Evolutionary conservation across 2,329 filamentous ascomycete genomes (phyloP), one percentile per base, ranked within the genome.

Genomic region (Parascedosporium putredinis): DNA sequence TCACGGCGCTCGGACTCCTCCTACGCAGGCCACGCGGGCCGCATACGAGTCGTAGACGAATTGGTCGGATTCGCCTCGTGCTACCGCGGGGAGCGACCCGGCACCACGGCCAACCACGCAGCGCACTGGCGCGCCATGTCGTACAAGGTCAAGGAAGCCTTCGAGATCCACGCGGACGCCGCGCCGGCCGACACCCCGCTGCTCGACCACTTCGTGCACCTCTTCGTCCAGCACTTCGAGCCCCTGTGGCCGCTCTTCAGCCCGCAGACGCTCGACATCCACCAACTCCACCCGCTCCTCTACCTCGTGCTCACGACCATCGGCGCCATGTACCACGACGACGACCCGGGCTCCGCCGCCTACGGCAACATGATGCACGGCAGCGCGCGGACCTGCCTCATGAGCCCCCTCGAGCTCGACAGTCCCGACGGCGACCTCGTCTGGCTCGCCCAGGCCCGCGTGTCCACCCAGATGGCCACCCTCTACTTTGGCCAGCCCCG

Each of bases 401-500:
- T 47, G 2, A 33, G 31, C 5, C 45, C 45, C 9, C 18, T 36
- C 5, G 45, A 47, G n/a, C 31, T 47, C 2, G 45, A 47, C 45
- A 34, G 29, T 5, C n/a, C 45, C 8, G 45, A 47, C 7, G 29
- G 34, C 5, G 20, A 36, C 20, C 45, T 47, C n/a, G 24, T 47
- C 9, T 47, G 45, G 45, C 29, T 47, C n/a, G 45, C 45, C 2
- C 45, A 47, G 20, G 45, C 29, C 5, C 45, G 45, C 18, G 20
- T 47, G 10, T 23, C 34, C 31, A 47, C 45, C 3, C 45, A 47
- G 18, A 34, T 47, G 25, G 27, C 45, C 31, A 25, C 45, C 2
- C 45, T 47, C 24, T 47, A 47, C 31, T 47, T 47, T 18, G 45
- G 45, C 12, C 45, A 47, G 31, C 45, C 45, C 16, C 16, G 29